Percentiles rank a stretch among this genome's conserved stretches.
These are phyloP conservation scores for Blechomonas ayalai DNA, from an alignment of 208 protist genomes.

Conservation along the genomic window DNA sequence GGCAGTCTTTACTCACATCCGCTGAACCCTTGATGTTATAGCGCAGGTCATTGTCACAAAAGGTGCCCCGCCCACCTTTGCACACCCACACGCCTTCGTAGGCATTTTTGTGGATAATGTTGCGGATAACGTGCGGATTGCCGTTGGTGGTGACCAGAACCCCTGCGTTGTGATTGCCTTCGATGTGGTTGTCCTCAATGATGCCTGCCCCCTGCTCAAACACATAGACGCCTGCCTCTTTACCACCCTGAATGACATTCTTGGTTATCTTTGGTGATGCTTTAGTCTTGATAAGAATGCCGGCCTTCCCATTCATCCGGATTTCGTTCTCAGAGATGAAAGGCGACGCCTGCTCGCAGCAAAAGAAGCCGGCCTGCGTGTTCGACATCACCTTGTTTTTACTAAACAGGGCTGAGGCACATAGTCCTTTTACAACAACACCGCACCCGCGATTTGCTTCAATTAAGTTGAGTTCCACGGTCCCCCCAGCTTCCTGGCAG, in stretches of 20 bases:
- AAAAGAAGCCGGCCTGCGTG: conserved; percentile 75
- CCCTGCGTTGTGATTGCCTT: conserved; percentile 70
- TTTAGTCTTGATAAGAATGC: conserved; percentile 72
- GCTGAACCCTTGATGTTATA: conserved; percentile 68
- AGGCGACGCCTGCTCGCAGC: conserved; percentile 51
- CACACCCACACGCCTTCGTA: conserved; percentile 90
- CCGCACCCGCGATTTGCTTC: conserved; percentile 70
- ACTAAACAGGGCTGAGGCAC: conserved; percentile 40
- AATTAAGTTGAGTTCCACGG: conserved; percentile 78
- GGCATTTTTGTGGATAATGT: conserved; percentile 60
- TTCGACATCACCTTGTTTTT: conserved; percentile 69
- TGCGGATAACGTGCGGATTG: conserved; percentile 59
- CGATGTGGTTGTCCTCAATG: conserved; percentile 70
- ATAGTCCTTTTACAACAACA: conserved; percentile 62
- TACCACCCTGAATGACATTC: conserved; percentile 69
- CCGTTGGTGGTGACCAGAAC: conserved; percentile 76
- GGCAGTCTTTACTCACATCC: conserved; percentile 54
- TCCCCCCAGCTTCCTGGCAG: conserved; percentile 65
- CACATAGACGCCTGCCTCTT: conserved; percentile 85
- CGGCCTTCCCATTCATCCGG: conserved; percentile 55
- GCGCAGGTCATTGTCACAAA: conserved; percentile 78
- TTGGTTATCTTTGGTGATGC: conserved; percentile 55
- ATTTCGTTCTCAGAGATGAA: conserved; percentile 80
- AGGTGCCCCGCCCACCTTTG: conserved; percentile 62
- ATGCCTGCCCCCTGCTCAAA: conserved; percentile 71